These are phyloP conservation scores for Pseudogymnoascus sp. DNA, from an alignment of 2,329 filamentous ascomycete species.

Conservation along the genomic window DNA sequence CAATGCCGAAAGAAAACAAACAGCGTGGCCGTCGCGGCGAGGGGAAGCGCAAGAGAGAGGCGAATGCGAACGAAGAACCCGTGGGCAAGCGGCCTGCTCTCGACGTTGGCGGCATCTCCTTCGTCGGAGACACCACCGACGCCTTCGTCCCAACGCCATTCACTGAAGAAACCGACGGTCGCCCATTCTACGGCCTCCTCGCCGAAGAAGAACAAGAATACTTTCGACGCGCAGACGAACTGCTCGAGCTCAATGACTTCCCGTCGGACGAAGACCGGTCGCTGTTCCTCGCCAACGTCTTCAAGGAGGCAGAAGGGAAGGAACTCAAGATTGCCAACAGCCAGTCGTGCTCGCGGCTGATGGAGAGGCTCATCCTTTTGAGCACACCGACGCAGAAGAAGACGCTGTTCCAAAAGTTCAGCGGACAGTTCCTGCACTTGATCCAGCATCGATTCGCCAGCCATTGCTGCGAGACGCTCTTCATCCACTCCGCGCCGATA, in stretches of 20 bases:
- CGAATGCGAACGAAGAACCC: constrained; percentile 29
- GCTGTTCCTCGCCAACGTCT: constrained; percentile 72
- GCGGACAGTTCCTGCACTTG: constrained; percentile 76
- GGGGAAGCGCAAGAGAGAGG: constrained; percentile 39
- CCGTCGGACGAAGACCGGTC: constrained; percentile 61
- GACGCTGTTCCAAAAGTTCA: constrained; percentile 75
- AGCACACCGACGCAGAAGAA: constrained; percentile 76
- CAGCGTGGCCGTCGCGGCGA: constrained; percentile 48
- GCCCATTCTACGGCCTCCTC: constrained; percentile 78
- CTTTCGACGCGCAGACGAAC: constrained; percentile 80
- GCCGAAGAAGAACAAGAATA: constrained; percentile 92
- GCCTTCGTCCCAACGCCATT: constrained; percentile 17
- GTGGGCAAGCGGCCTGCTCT: constrained; percentile 29
- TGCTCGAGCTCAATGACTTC: constrained; percentile 86
- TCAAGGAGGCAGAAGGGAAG: constrained; percentile 78
- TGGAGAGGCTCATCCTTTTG: constrained; percentile 83
- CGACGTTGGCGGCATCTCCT: constrained; percentile 15
- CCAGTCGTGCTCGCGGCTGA: constrained; percentile 85
- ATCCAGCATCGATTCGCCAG: constrained; percentile 94
- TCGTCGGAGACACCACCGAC: constrained; percentile 20
- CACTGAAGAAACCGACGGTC: constrained; percentile 19
- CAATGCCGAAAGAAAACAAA: constrained; percentile 51
- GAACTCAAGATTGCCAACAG: constrained; percentile 94
- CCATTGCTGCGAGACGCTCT: constrained; percentile 92
- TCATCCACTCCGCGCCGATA: constrained; percentile 69